A percentile compares a stretch with the other conserved stretches of the same genome.
Conservation (phyloP, 2,329 filamentous ascomycete genomes). For the Aphanocladium album region DNA sequence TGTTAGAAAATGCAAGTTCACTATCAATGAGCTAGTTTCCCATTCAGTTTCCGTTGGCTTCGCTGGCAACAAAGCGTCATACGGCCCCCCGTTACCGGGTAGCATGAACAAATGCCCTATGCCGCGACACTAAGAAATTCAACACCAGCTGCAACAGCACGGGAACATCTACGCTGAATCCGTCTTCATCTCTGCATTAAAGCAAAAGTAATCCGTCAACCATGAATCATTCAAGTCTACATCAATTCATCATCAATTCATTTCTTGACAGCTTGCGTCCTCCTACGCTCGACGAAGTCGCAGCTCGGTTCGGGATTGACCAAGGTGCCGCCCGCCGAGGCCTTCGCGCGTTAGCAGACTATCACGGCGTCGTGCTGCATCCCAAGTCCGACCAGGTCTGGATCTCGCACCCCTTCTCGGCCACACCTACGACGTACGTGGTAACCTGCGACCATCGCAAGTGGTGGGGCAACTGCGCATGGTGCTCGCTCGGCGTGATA, state of each 20-base stretch:
- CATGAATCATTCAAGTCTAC: neutral
- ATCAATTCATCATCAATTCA: neutral
- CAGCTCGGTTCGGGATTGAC: neutral
- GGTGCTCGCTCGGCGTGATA: slow-evolving; percentile 1
- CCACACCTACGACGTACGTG: neutral
- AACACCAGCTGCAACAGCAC: too few relatives aligned
- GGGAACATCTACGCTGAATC: too few relatives aligned
- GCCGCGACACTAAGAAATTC: too few relatives aligned
- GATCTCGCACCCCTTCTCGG: neutral
- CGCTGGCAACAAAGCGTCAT: too few relatives aligned
- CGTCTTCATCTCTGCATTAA: too few relatives aligned
- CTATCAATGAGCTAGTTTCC: too few relatives aligned
- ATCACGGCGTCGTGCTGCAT: slow-evolving; percentile 3
- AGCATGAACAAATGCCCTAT: too few relatives aligned
- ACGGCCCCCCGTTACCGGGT: too few relatives aligned
- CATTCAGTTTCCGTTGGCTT: too few relatives aligned
- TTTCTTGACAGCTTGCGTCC: neutral
- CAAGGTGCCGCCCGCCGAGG: neutral
- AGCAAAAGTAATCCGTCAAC: too few relatives aligned
- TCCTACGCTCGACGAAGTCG: neutral
- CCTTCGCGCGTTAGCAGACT: neutral
- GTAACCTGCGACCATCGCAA: neutral
- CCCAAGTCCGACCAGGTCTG: neutral
- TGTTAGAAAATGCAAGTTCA: too few relatives aligned
- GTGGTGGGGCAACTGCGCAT: slow-evolving; percentile 1